These are phyloP conservation scores for Veloporphyrellus conicus DNA, from an alignment of 1,284 basidiomycete genomes.

Conservation along the genomic window DNA sequence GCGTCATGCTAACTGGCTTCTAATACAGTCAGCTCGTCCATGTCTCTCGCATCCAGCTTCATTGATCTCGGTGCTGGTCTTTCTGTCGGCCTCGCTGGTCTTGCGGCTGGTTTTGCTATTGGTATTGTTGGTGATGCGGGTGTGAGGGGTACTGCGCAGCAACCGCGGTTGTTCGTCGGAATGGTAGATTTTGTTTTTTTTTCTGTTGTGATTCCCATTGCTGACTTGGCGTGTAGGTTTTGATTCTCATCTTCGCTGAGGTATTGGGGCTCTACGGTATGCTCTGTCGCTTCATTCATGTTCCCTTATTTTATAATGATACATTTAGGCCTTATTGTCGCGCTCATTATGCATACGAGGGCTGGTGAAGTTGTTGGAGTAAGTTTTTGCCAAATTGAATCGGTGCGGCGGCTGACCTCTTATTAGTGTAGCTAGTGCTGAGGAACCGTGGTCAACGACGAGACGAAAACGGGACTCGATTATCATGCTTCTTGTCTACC, in stretches of 20 bases:
- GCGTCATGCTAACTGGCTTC: constrained; percentile 34
- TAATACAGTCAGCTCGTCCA: constrained; percentile 43
- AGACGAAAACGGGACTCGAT: background rate
- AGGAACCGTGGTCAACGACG: background rate
- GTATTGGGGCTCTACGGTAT: constrained; percentile 62
- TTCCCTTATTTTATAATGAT: background rate
- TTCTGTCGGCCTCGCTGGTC: constrained; percentile 82
- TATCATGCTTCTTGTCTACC: background rate
- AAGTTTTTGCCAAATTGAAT: no score
- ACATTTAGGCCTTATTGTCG: background rate
- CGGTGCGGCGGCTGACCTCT: no score
- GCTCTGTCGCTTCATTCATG: background rate
- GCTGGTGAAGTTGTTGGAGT: no score
- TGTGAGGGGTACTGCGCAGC: constrained; percentile 86
- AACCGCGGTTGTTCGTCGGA: constrained; percentile 90
- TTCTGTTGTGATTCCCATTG: background rate
- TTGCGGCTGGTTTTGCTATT: constrained; percentile 88
- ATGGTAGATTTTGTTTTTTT: constrained; percentile 52
- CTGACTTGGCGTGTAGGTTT: constrained; percentile 41
- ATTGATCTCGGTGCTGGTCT: constrained; percentile 88
- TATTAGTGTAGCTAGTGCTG: background rate
- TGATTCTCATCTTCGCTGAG: constrained; percentile 82
- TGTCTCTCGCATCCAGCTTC: constrained; percentile 79
- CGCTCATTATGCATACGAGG: background rate
- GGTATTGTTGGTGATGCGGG: constrained; percentile 96